Evolutionary conservation across 2,329 filamentous ascomycete species (phyloP).

Genomic region (Epichloe sylvatica): DNA sequence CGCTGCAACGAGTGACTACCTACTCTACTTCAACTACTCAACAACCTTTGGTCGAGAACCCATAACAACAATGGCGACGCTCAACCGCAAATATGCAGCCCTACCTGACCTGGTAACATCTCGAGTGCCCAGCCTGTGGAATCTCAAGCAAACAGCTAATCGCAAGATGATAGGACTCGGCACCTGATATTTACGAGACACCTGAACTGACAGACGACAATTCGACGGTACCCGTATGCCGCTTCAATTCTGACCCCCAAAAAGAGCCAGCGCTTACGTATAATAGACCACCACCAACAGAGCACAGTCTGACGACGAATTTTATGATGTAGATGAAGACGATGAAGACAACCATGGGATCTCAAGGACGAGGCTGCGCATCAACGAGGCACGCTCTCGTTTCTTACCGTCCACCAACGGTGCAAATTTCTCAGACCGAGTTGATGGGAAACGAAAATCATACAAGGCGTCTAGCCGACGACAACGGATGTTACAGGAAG

Average conservation of each 20-base stretch:
- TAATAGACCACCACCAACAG: slow-evolving; percentile 39
- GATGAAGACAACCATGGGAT: slow-evolving; percentile 51
- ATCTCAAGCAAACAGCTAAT: slow-evolving; percentile 11
- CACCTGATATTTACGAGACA: slow-evolving; percentile 93
- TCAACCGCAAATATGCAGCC: slow-evolving; percentile 69
- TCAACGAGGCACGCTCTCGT: slow-evolving; percentile 63
- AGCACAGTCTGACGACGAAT: slow-evolving; percentile 48
- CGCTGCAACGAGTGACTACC: neutral
- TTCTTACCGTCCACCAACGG: slow-evolving; percentile 64
- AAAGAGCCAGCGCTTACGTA: slow-evolving; percentile 11
- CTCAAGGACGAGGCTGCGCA: slow-evolving; percentile 60
- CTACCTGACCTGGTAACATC: slow-evolving; percentile 58
- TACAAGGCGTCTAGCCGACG: slow-evolving; percentile 64
- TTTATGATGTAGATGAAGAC: slow-evolving; percentile 48
- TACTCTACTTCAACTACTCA: neutral
- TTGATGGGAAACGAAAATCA: slow-evolving; percentile 67
- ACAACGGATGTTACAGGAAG: slow-evolving; percentile 47
- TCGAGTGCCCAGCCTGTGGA: slow-evolving; percentile 1
- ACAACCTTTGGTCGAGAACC: neutral
- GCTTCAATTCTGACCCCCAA: neutral
- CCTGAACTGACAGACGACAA: slow-evolving; percentile 83
- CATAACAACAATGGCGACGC: slow-evolving; percentile 30
- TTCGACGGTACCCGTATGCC: slow-evolving; percentile 66
- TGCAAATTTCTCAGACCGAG: slow-evolving; percentile 81
- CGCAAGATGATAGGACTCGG: slow-evolving; percentile 51